Percentiles rank a stretch among this genome's conserved stretches.
Evolutionary conservation across 2,329 filamentous ascomycete genomes (phyloP).

Genomic region (Sporothrix protearum): DNA sequence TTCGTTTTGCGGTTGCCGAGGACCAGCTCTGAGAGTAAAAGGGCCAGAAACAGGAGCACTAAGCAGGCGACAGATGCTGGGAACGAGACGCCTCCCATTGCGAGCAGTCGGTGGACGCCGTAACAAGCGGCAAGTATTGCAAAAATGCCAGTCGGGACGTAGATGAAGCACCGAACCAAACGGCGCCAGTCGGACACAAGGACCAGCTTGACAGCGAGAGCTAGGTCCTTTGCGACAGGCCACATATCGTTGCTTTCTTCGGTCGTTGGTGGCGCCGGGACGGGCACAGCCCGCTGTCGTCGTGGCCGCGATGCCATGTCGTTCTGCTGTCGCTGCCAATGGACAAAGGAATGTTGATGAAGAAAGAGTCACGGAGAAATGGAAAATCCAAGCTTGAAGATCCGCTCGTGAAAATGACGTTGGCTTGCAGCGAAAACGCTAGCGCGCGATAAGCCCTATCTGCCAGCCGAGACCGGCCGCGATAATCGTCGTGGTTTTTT

Average conservation of each 20-base stretch:
- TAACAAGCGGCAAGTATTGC: slow-evolving; percentile 43
- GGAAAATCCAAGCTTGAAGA: neutral
- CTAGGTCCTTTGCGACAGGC: slow-evolving; percentile 9
- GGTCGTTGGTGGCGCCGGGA: neutral
- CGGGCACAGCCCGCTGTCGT: neutral
- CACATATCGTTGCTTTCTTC: neutral
- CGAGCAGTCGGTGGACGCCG: slow-evolving; percentile 43
- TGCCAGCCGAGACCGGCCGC: neutral
- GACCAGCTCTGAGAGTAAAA: slow-evolving; percentile 46
- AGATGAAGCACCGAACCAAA: slow-evolving; percentile 45
- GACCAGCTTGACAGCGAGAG: slow-evolving; percentile 30
- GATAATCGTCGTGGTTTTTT: neutral
- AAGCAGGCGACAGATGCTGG: slow-evolving; percentile 59
- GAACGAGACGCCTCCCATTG: slow-evolving; percentile 50
- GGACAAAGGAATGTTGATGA: too few relatives aligned
- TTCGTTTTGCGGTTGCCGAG: slow-evolving; percentile 50
- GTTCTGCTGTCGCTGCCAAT: neutral
- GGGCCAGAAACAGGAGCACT: slow-evolving; percentile 49
- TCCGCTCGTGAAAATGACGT: slow-evolving; percentile 2
- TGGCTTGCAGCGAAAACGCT: neutral
- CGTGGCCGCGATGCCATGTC: neutral
- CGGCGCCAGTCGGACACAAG: slow-evolving; percentile 21
- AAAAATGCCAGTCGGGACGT: slow-evolving; percentile 46
- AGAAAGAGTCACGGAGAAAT: neutral
- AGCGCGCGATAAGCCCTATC: neutral